phyloP scores from a whole-genome alignment of 495 filamentous ascomycete species.

The Penicillium cosmopolitanum region DNA sequence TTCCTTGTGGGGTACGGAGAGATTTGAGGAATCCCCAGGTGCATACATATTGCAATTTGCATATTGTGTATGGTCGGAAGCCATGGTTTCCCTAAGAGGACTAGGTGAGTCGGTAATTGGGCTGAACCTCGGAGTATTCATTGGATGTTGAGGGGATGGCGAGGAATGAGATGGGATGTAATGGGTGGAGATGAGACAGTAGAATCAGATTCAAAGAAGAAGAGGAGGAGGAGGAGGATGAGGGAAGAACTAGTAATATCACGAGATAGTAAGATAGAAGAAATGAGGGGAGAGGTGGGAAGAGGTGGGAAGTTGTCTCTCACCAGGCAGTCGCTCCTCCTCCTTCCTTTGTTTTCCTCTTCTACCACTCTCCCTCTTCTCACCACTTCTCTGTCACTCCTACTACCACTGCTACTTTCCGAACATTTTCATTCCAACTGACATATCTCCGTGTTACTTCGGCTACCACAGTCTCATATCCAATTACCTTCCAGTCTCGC shows the following conservation, averaged over 20 bases:
- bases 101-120: slow-evolving; percentile 18
- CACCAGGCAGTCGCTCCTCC: background rate
- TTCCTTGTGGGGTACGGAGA: slow-evolving; percentile 54
- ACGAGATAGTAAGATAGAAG: background rate
- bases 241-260: background rate
- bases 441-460: slow-evolving; percentile 1
- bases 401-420: background rate
- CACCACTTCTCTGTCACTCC: background rate
- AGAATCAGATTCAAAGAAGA: background rate
- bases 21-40: slow-evolving; percentile 54
- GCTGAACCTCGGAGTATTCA: slow-evolving; percentile 3
- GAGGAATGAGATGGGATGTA: background rate
- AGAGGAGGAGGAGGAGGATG: too few relatives aligned
- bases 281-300: too few relatives aligned
- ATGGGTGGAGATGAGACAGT: background rate
- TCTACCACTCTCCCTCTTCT: background rate
- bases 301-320: too few relatives aligned
- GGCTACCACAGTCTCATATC: slow-evolving; percentile 2
- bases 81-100: slow-evolving; percentile 17
- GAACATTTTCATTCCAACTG: background rate
- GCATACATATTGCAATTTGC: slow-evolving; percentile 49
- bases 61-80: slow-evolving; percentile 40
- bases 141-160: background rate
- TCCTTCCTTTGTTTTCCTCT: background rate
- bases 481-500: background rate